These are phyloP conservation scores for Aspergillus ochraceus DNA, from an alignment of 2,329 filamentous ascomycete species.

Conservation along the genomic window DNA sequence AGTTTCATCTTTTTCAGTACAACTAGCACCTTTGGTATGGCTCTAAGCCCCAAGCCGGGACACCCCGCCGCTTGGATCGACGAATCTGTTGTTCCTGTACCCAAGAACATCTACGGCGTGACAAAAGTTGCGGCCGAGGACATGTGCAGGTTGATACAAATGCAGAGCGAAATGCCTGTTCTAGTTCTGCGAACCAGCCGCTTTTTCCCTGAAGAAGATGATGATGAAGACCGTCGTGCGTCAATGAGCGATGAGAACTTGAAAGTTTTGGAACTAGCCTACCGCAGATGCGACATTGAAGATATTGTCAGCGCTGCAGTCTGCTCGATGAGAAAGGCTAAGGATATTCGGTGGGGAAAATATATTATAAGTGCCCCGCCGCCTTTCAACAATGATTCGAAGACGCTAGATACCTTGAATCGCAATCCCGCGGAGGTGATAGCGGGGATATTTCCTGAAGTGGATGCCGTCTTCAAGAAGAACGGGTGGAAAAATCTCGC, in stretches of 20 bases:
- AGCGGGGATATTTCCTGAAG: not conserved
- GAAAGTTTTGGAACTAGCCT: conserved; percentile 12
- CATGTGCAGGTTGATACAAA: conserved; percentile 9
- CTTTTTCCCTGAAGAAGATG: conserved; percentile 12
- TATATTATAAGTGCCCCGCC: no score
- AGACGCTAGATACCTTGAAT: no score
- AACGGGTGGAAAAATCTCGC: conserved; percentile 11
- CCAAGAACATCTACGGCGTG: conserved; percentile 15
- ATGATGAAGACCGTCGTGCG: conserved; percentile 11
- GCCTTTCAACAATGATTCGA: no score
- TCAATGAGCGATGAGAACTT: conserved; percentile 11
- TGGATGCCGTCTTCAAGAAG: conserved; percentile 6
- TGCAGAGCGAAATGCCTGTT: conserved; percentile 9
- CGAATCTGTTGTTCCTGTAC: conserved; percentile 7
- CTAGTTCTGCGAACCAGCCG: conserved; percentile 1
- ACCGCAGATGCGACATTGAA: conserved; percentile 12
- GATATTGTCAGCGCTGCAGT: conserved; percentile 11
- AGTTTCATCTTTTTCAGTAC: conserved; percentile 12
- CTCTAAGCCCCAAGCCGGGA: conserved; percentile 12
- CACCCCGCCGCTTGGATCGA: conserved; percentile 14
- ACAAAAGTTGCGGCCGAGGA: conserved; percentile 13
- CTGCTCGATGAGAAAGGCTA: conserved; percentile 5
- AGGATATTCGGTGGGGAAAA: no score
- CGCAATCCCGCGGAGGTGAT: no score
- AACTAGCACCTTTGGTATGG: conserved; percentile 12